Evolutionary conservation across 257 asterid species (phyloP), one percentile per base, ranked within the genome.

Genomic region (Salvia hispanica): DNA sequence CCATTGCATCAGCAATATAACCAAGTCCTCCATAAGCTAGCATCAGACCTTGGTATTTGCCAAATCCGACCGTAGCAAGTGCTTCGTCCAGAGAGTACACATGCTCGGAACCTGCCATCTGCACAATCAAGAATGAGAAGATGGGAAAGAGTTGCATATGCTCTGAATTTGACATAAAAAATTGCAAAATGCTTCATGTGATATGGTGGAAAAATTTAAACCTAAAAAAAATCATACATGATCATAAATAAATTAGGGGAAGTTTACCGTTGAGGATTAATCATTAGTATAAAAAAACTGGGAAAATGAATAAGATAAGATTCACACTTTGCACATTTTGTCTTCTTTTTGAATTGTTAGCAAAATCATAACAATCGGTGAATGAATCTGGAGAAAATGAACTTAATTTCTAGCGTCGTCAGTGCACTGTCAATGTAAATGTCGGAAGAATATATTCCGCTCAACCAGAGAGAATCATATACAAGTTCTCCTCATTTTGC

Each of bases 11-110:
- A 11, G 84, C 71, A n/a, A 73, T 28, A 79, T 79, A 78, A 36
- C 80, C 86, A n/a, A 79, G 58, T 3, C 80, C 86, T 57, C 84
- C 86, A 59, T 78, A 82, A 45, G 78, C 86, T 53, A 82, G 80
- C 45, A 82, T 15, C 47, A 82, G 72, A 42, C 71, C 69, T 70
- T 82, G 86, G 77, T 72, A 82, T 76, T 71, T 82, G 67, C 86
- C 86, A 64, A 82, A 82, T 14, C 86, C 86, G 58, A 82, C 73
- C 21, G 56, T 42, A 4, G 57, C 18, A 13, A 81, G 83, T 46
- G 86, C 82, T 73, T 78, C 83, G 42, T 81, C 83, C 42, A 81
- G 72, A 47, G 80, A 73, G 81, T 68, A 81, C 25, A 74, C 52
- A 13, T 21, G 44, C n/a, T 60, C 44, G n/a, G 78, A 64, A 62